A percentile compares a stretch with the other conserved stretches of the same genome.
These are phyloP conservation scores for Globisporangium cylindrosporum DNA, from an alignment of 352 stramenopile species.

Conservation along the genomic window DNA sequence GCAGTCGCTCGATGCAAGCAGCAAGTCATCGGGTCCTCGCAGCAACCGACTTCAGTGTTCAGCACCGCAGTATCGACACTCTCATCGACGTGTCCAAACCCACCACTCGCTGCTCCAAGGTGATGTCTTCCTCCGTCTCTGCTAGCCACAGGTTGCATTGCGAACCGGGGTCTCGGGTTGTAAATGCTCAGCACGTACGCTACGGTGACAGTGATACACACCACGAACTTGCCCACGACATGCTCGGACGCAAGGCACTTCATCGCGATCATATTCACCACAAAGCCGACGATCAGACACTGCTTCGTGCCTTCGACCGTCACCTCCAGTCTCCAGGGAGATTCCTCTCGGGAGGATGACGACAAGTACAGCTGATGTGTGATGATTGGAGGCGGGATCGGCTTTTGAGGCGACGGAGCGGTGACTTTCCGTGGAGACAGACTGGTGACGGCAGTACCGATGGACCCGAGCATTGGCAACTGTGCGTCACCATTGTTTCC, in stretches of 20 bases:
- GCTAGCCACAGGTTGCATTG: neutral
- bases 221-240: conserved; percentile 57
- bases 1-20: conserved; percentile 42
- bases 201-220: conserved; percentile 49
- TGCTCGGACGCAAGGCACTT: conserved; percentile 63
- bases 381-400: conserved; percentile 23
- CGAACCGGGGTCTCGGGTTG: conserved; percentile 29
- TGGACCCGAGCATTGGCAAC: neutral
- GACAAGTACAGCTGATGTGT: conserved; percentile 12
- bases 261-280: conserved; percentile 74
- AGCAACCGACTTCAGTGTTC: conserved; percentile 30
- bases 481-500: neutral
- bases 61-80: conserved; percentile 18
- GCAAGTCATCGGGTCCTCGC: conserved; percentile 40
- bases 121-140: neutral
- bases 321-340: conserved; percentile 53
- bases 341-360: conserved; percentile 4
- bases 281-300: conserved; percentile 71
- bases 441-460: neutral
- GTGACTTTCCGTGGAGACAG: neutral
- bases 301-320: conserved; percentile 63
- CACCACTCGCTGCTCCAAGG: neutral
- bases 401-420: conserved; percentile 16
- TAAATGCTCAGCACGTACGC: conserved; percentile 57
- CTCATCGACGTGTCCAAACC: neutral